phyloP scores from a whole-genome alignment of 2,329 filamentous ascomycete genomes.

The Triangularia setosa region DNA sequence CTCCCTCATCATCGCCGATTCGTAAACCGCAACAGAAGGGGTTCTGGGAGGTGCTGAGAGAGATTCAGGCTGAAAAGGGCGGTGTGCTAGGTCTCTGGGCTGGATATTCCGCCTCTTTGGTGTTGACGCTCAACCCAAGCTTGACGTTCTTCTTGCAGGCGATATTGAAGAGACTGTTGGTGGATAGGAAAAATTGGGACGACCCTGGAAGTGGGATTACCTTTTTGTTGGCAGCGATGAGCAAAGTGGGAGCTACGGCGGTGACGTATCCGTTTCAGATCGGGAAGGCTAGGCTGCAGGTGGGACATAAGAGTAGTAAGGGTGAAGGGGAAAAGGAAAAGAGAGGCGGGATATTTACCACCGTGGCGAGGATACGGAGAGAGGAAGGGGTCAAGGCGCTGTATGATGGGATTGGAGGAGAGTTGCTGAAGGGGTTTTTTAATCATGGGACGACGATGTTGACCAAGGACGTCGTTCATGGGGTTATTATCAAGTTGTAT shows the following conservation, averaged over 20 bases:
- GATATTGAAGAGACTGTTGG: slow-evolving; percentile 57
- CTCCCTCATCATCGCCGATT: background rate
- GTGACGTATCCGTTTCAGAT: slow-evolving; percentile 83
- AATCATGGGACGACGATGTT: slow-evolving; percentile 84
- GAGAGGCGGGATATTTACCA: slow-evolving; percentile 56
- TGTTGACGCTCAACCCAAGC: slow-evolving; percentile 80
- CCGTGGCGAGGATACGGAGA: slow-evolving; percentile 54
- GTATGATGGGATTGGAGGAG: slow-evolving; percentile 72
- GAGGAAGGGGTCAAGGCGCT: slow-evolving; percentile 65
- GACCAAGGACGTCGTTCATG: slow-evolving; percentile 74
- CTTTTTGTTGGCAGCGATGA: slow-evolving; percentile 63
- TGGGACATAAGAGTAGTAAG: slow-evolving; percentile 35
- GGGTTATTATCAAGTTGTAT: slow-evolving; percentile 67
- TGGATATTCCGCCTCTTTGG: slow-evolving; percentile 75
- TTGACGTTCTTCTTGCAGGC: slow-evolving; percentile 84
- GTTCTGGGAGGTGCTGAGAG: slow-evolving; percentile 55
- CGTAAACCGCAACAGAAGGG: slow-evolving; percentile 25
- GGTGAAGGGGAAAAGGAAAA: slow-evolving; percentile 20
- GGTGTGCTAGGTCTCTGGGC: slow-evolving; percentile 72
- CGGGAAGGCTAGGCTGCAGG: slow-evolving; percentile 76
- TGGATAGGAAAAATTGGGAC: slow-evolving; percentile 43
- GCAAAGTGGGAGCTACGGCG: slow-evolving; percentile 71
- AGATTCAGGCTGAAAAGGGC: slow-evolving; percentile 67
- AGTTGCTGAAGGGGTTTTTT: slow-evolving; percentile 80
- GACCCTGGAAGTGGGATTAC: slow-evolving; percentile 30